Conservation (phyloP, 1,139 yeast species). For the Pichia sp. region DNA sequence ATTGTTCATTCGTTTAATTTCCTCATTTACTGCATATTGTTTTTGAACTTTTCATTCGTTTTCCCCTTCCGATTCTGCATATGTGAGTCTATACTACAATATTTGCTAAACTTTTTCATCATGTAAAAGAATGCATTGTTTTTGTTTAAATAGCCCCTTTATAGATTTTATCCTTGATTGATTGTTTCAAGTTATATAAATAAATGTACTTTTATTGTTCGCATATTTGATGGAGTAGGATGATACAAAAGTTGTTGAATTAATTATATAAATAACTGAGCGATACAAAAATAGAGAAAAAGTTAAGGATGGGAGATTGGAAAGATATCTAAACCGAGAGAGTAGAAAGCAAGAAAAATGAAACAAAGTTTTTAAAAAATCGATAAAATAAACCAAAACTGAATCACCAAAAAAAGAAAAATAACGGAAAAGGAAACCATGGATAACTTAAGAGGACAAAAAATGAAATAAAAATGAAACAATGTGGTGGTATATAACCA, state of each 20-base stretch:
- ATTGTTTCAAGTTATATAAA: not conserved
- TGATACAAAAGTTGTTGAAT: not conserved
- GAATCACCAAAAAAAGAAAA: not conserved
- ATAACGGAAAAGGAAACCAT: not conserved
- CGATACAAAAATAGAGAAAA: too few species aligned
- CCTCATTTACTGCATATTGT: not conserved
- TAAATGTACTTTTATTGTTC: not conserved
- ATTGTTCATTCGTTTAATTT: not conserved
- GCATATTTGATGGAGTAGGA: not conserved
- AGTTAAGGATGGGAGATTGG: not conserved
- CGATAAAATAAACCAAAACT: not conserved
- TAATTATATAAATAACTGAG: not conserved
- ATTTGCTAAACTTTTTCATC: too few species aligned
- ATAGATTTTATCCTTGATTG: not conserved
- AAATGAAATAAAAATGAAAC: not conserved
- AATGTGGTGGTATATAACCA: not conserved
- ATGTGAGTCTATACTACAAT: too few species aligned
- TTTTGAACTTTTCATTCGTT: too few species aligned
- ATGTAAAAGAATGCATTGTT: too few species aligned
- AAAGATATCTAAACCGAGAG: not conserved
- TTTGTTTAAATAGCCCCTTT: too few species aligned
- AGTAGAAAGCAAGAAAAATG: not conserved
- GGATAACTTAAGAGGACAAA: not conserved
- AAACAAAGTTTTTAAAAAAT: too few species aligned
- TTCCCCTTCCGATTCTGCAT: too few species aligned